phyloP scores from a whole-genome alignment of 768 basidiomycete species.

The Suillus americanus region DNA sequence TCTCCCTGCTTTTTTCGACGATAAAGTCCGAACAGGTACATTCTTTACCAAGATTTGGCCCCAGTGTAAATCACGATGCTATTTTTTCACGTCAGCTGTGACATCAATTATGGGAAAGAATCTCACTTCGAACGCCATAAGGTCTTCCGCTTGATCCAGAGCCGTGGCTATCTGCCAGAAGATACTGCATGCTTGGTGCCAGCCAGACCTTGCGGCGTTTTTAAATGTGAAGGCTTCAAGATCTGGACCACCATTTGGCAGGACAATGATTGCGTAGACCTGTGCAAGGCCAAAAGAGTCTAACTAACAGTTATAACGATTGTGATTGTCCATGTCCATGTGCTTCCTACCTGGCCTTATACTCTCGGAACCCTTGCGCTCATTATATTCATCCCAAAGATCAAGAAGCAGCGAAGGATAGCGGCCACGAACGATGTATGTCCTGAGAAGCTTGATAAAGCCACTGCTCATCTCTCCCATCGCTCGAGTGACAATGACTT shows the following conservation, averaged over 20 bases:
- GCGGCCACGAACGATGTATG: conserved; percentile 82
- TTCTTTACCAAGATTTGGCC: conserved; percentile 89
- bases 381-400: conserved; percentile 85
- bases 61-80: conserved; percentile 99
- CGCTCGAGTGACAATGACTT: conserved; percentile 72
- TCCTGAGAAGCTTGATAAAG: conserved; percentile 78
- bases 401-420: conserved; percentile 80
- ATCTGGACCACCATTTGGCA: conserved; percentile 89
- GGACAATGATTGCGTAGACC: conserved; percentile 84
- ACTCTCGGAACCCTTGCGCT: conserved; percentile 76
- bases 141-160: conserved; percentile 75
- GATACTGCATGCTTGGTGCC: conserved; percentile 85
- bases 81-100: conserved; percentile 9
- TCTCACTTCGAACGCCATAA: conserved; percentile 84
- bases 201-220: conserved; percentile 56
- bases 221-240: conserved; percentile 81
- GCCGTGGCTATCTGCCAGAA: conserved; percentile 89
- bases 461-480: conserved; percentile 78
- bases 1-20: conserved; percentile 31
- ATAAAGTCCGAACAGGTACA: conserved; percentile 35
- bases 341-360: conserved; percentile 71
- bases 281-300: conserved; percentile 78
- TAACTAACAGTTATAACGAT: conserved; percentile 28
- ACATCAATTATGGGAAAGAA: background rate
- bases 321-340: conserved; percentile 7